These are phyloP conservation scores for Aspergillus proliferans DNA, from an alignment of 2,329 filamentous ascomycete genomes.

Conservation along the genomic window DNA sequence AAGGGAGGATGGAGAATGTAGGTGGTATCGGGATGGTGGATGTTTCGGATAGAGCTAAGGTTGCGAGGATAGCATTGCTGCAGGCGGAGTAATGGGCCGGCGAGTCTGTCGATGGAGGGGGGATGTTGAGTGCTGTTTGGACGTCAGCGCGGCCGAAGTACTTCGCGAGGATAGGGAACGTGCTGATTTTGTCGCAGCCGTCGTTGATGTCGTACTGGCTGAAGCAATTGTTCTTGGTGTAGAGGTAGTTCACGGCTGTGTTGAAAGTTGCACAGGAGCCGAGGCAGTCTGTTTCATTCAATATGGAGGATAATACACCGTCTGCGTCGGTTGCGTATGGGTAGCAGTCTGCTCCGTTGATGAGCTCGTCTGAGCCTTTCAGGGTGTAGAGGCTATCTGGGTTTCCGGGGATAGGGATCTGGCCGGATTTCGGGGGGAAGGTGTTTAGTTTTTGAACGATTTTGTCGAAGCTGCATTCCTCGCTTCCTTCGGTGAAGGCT, in stretches of 20 bases:
- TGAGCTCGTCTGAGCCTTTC: slow-evolving; percentile 10
- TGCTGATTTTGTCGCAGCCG: slow-evolving; percentile 23
- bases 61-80: slow-evolving; percentile 24
- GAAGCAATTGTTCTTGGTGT: slow-evolving; percentile 20
- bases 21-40: slow-evolving; percentile 19
- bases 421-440: slow-evolving; percentile 24
- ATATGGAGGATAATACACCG: slow-evolving; percentile 21
- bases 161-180: slow-evolving; percentile 15
- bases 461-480: slow-evolving; percentile 26
- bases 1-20: slow-evolving; percentile 27
- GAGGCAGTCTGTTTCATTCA: slow-evolving; percentile 28
- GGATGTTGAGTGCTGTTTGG: slow-evolving; percentile 26
- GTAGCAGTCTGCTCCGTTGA: slow-evolving; percentile 21
- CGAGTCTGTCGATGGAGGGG: slow-evolving; percentile 2
- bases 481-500: slow-evolving; percentile 25
- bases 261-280: slow-evolving; percentile 31
- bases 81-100: slow-evolving; percentile 20
- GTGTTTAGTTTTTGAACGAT: slow-evolving; percentile 20
- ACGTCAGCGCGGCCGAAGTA: slow-evolving; percentile 32
- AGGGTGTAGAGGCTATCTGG: slow-evolving; percentile 13
- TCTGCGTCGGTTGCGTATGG: slow-evolving; percentile 19
- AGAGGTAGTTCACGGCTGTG: slow-evolving; percentile 28
- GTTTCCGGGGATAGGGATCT: slow-evolving; percentile 26
- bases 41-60: slow-evolving; percentile 13
- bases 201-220: slow-evolving; percentile 30